A percentile compares a stretch with the other conserved stretches of the same genome.
These are phyloP conservation scores for Coemansia reversa DNA, from an alignment of 192 early-diverging fungal genomes.

Conservation along the genomic window DNA sequence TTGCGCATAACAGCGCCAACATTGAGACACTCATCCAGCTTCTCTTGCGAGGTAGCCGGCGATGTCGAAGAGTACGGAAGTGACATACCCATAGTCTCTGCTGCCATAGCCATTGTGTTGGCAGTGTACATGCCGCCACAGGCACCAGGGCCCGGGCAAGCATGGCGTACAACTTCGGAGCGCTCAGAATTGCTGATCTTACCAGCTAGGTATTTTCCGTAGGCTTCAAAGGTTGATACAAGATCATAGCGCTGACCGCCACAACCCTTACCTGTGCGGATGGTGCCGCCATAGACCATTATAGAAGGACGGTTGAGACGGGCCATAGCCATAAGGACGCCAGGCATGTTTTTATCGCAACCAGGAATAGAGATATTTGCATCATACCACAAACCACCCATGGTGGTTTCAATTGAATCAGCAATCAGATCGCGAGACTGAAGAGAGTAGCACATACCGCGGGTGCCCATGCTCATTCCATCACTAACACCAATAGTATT, in stretches of 20 bases:
- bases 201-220: slow-evolving; percentile 91
- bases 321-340: slow-evolving; percentile 93
- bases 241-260: slow-evolving; percentile 78
- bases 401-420: slow-evolving; percentile 98
- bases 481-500: slow-evolving; percentile 98
- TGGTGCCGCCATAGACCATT: slow-evolving; percentile 98
- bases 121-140: slow-evolving; percentile 99
- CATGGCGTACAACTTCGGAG: slow-evolving; percentile 65
- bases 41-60: slow-evolving; percentile 87
- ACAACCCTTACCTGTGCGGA: slow-evolving; percentile 69
- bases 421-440: slow-evolving; percentile 98
- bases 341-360: slow-evolving; percentile 98
- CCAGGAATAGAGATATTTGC: slow-evolving; percentile 97
- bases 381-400: slow-evolving; percentile 98
- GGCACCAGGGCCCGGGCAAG: slow-evolving; percentile 89
- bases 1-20: slow-evolving; percentile 86
- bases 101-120: slow-evolving; percentile 96
- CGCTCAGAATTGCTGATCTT: slow-evolving; percentile 87
- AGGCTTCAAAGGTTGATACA: slow-evolving; percentile 95
- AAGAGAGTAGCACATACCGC: slow-evolving; percentile 95
- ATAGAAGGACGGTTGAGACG: slow-evolving; percentile 94
- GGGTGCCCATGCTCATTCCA: slow-evolving; percentile 96
- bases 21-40: slow-evolving; percentile 82
- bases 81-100: slow-evolving; percentile 96
- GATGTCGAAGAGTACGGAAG: slow-evolving; percentile 94